phyloP scores from a whole-genome alignment of 768 basidiomycete species.

The Gymnopilus junonius region DNA sequence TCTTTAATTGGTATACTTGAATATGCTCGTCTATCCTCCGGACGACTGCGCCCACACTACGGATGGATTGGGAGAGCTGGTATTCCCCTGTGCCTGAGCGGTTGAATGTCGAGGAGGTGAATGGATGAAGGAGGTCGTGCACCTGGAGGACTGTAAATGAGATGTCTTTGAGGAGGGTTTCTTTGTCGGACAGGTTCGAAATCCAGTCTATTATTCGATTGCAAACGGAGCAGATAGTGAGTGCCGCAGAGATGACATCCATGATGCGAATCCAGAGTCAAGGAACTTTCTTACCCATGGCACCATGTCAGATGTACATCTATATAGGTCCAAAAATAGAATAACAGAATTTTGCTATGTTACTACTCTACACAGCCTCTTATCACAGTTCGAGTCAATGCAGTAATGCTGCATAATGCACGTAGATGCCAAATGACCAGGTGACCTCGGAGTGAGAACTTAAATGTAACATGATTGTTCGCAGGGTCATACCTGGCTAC shows the following conservation, averaged over 20 bases:
- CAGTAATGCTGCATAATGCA: too few relatives aligned
- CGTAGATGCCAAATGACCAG: too few relatives aligned
- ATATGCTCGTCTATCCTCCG: conserved; percentile 24
- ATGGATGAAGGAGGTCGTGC: conserved; percentile 20
- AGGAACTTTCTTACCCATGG: too few relatives aligned
- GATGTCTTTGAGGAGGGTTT: conserved; percentile 20
- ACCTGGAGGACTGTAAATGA: conserved; percentile 19
- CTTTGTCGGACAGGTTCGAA: conserved; percentile 18
- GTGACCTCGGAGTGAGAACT: too few relatives aligned
- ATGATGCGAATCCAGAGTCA: too few relatives aligned
- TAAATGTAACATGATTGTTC: too few relatives aligned
- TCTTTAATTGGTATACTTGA: conserved; percentile 17
- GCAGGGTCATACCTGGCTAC: too few relatives aligned
- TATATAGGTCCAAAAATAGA: too few relatives aligned
- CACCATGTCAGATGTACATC: too few relatives aligned
- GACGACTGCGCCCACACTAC: conserved; percentile 23
- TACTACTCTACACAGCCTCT: too few relatives aligned
- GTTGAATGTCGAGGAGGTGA: background rate
- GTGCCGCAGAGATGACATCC: conserved; percentile 19
- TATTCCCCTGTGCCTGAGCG: background rate
- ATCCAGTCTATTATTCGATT: conserved; percentile 17
- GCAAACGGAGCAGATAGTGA: conserved; percentile 18
- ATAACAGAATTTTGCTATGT: too few relatives aligned
- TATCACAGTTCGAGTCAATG: too few relatives aligned
- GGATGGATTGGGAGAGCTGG: conserved; percentile 15